Evolutionary conservation across 2,329 filamentous ascomycete species (phyloP), one percentile per base, ranked within the genome.

Genomic region (Rhinocladiella mackenziei): DNA sequence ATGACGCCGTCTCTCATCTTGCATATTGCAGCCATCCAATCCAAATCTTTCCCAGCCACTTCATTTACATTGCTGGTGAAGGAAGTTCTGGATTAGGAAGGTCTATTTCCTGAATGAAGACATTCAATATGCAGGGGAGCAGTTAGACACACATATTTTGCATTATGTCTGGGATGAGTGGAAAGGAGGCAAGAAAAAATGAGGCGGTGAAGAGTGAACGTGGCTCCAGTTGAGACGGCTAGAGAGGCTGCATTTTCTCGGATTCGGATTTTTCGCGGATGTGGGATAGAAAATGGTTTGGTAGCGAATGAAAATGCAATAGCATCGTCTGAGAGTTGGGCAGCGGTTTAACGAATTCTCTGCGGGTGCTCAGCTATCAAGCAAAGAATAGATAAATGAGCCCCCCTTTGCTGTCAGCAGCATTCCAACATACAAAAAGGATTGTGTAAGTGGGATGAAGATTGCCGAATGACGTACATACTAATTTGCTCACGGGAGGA

Each of bases 1-100:
- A 53, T 39, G 31, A 36, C 50, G 50, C 50, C 50, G 50, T 53
- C 45, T 39, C 46, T n/a, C 22, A 50, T 47, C 45, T 39, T 53
- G 46, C 50, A 53, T 47, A 50, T 42, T 10, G 14, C 23, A n/a
- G 18, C 13, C 36, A 36, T 20, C 50, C 50, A 53, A 53, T 53
- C 35, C 46, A 9, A 39, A 32, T 39, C 46, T 43, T 35, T 42
- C 39, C 46, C 50, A 50, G 43, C 50, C 50, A 43, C 50, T 53
- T 53, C 39, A 45, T 47, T 46, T 44, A 19, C 15, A 47, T 32
- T 43, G 43, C 35, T 34, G 50, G 28, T 25, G 28, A 22, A 45
- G 23, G 39, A 48, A 53, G 37, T 42, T 50, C 50, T 50, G 19
- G 26, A 40, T 47, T 43, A 48, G 50, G 50, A 39, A 53, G 31